A percentile compares a stretch with the other conserved stretches of the same genome.
phyloP scores from a whole-genome alignment of 2,329 filamentous ascomycete species.

The Emmonsiellopsis sp. region DNA sequence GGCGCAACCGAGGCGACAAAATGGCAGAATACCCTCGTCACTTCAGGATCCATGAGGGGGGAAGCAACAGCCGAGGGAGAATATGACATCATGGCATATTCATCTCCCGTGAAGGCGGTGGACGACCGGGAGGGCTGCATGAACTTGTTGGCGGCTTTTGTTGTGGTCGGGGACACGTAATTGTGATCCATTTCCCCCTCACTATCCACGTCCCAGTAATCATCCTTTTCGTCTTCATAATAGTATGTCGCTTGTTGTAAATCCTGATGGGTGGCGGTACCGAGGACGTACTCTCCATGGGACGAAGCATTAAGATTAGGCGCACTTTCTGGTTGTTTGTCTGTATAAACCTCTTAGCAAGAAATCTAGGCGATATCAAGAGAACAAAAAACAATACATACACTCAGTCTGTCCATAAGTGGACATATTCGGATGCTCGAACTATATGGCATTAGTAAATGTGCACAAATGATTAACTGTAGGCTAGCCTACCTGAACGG shows the following conservation, averaged over 20 bases:
- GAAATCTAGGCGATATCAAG: not conserved
- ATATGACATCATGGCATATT: slow-evolving; percentile 52
- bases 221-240: slow-evolving; percentile 49
- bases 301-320: not conserved
- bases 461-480: not conserved
- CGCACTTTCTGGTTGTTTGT: not conserved
- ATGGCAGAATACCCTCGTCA: slow-evolving; percentile 77
- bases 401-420: not conserved
- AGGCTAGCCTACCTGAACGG: slow-evolving; percentile 7
- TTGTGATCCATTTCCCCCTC: slow-evolving; percentile 46
- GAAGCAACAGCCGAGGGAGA: slow-evolving; percentile 55
- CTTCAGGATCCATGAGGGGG: slow-evolving; percentile 70
- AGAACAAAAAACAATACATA: not conserved
- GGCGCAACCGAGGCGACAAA: slow-evolving; percentile 85
- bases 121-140: slow-evolving; percentile 41
- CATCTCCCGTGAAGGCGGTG: slow-evolving; percentile 38
- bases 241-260: slow-evolving; percentile 15
- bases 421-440: not conserved
- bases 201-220: slow-evolving; percentile 52
- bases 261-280: not conserved
- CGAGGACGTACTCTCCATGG: not conserved
- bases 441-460: not conserved
- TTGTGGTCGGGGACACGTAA: slow-evolving; percentile 22
- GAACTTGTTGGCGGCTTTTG: slow-evolving; percentile 34
- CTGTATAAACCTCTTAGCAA: not conserved